phyloP scores from a whole-genome alignment of 2,329 filamentous ascomycete species.

The Diaporthe citrichinensis region DNA sequence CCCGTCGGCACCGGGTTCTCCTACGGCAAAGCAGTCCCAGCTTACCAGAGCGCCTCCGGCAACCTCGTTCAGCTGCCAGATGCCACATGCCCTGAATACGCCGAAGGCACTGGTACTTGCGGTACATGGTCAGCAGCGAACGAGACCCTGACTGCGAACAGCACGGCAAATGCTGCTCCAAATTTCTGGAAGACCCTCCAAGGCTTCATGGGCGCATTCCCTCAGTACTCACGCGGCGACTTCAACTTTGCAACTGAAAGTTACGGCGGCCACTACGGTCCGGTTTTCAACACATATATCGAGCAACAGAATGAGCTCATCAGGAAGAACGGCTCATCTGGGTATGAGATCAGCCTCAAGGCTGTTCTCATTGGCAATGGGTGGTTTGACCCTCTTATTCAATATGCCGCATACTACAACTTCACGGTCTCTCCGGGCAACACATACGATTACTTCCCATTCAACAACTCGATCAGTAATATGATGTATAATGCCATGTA shows the following conservation, averaged over 20 bases:
- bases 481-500: constrained; percentile 73
- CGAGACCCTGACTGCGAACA: constrained; percentile 69
- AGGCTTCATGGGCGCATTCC: constrained; percentile 75
- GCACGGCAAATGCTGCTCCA: constrained; percentile 66
- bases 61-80: constrained; percentile 60
- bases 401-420: constrained; percentile 71
- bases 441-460: constrained; percentile 68
- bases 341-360: constrained; percentile 63
- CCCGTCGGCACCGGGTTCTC: constrained; percentile 74
- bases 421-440: constrained; percentile 69
- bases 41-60: constrained; percentile 48
- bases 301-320: constrained; percentile 60
- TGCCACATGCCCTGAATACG: constrained; percentile 65
- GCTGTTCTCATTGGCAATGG: constrained; percentile 70
- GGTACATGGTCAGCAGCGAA: constrained; percentile 68
- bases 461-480: constrained; percentile 62
- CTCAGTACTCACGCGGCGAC: constrained; percentile 61
- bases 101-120: constrained; percentile 55
- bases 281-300: constrained; percentile 66
- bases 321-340: constrained; percentile 44
- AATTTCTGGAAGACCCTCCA: constrained; percentile 74
- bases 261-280: constrained; percentile 72
- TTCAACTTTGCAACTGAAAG: constrained; percentile 70
- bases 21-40: constrained; percentile 54
- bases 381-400: constrained; percentile 69